Base-by-base conservation (phyloP, 2,329 filamentous ascomycete genomes). In the Calonectria honghensis region DNA sequence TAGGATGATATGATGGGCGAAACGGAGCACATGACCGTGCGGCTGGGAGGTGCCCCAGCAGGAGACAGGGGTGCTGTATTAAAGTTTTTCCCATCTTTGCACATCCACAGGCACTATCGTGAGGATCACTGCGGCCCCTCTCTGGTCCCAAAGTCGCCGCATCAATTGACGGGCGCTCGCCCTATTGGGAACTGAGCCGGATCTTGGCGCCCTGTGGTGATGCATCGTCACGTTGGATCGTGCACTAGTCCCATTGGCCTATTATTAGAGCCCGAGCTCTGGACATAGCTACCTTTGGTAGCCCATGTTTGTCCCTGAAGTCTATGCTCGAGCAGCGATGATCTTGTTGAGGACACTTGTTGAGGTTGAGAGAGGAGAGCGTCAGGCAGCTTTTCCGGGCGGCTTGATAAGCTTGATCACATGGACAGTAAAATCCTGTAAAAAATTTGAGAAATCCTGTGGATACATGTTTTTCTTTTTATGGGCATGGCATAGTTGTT, bases 401-500 rank as follows among this genome's bases (percentile, higher is more conserved):
- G 45, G 45, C n/a, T 10, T 48, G 45, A 48, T 48, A 48, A 48
- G 45, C 45, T 10, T 48, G 45, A 24, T 48, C 45, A 48, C 45
- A 48, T 48, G 45, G 45, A 24, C 45, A 48, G 45, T 48, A 48
- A 24, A 48, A 48, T 48, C 45, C 45, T 48, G 45, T 48, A 48
- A 48, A 48, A 48, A 48, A 24, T 9, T 48, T 48, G 45, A 3
- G 45, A 48, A 48, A 48, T 48, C 18, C n/a, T 48, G 45, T 48
- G 45, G 45, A 48, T 48, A 48, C 45, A 48, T 48, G 45, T 48
- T 48, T 48, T 48, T 48, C 45, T 48, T 48, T 48, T 48, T 48
- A 48, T 24, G 10, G 45, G 45, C n/a, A 11, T 24, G 45, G n/a
- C 45, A 48, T 48, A 48, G 45, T 48, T 24, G 45, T 48, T n/a